A percentile compares a stretch with the other conserved stretches of the same genome.
Evolutionary conservation across 2,329 filamentous ascomycete genomes (phyloP).

Genomic region (Aspergillus novofumigatus): DNA sequence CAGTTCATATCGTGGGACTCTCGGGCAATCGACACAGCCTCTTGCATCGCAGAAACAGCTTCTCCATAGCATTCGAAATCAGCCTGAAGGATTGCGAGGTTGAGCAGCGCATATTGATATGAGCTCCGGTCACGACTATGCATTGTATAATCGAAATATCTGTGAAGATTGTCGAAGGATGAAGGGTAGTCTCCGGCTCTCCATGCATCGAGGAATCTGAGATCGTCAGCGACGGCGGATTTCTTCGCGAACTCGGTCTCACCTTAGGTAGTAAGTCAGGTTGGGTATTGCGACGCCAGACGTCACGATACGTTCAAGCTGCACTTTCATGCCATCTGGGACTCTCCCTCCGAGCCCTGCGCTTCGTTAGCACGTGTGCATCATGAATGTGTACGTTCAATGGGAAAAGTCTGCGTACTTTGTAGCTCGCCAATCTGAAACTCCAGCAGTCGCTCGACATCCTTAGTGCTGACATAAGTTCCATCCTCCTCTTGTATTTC

Average conservation of each 20-base stretch:
- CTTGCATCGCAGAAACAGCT: slow-evolving; percentile 89
- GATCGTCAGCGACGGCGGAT: slow-evolving; percentile 11
- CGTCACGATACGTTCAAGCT: slow-evolving; percentile 64
- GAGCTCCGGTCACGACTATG: slow-evolving; percentile 76
- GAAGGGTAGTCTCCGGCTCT: slow-evolving; percentile 83
- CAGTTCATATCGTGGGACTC: slow-evolving; percentile 91
- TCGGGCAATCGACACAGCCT: slow-evolving; percentile 88
- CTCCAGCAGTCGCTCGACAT: slow-evolving; percentile 75
- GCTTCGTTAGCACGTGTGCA: slow-evolving; percentile 16
- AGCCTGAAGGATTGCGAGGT: slow-evolving; percentile 86
- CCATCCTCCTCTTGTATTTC: slow-evolving; percentile 39
- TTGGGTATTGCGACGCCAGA: slow-evolving; percentile 67
- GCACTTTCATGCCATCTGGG: slow-evolving; percentile 66
- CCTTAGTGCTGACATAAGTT: slow-evolving; percentile 64
- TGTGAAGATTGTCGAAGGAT: slow-evolving; percentile 84
- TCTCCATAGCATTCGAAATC: slow-evolving; percentile 91
- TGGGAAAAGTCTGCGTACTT: slow-evolving; percentile 47
- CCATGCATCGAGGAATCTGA: slow-evolving; percentile 86
- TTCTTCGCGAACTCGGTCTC: slow-evolving; percentile 14
- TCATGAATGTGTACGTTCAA: background rate
- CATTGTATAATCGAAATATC: slow-evolving; percentile 96
- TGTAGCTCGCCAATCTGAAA: slow-evolving; percentile 88
- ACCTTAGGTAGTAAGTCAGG: slow-evolving; percentile 71
- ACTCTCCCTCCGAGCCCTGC: slow-evolving; percentile 72
- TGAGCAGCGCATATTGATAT: slow-evolving; percentile 93